Percentiles rank a stretch among this genome's conserved stretches.
Conservation (phyloP, 805 yeast genomes). For the Priceomyces medius region DNA sequence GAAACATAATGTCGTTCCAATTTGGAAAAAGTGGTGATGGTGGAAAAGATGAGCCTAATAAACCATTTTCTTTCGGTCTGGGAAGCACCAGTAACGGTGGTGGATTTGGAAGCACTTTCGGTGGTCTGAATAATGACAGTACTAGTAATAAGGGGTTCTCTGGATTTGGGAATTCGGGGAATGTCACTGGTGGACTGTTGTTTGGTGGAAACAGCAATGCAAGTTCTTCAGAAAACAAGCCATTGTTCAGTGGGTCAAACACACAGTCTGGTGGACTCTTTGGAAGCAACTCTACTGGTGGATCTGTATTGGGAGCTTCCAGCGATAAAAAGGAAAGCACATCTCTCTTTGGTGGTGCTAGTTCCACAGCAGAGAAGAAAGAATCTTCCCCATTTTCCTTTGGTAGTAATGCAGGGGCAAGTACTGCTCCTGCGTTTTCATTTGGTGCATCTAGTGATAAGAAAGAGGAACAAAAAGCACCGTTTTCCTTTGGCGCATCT, state of each 20-base stretch:
- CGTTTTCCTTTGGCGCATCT: slow-evolving; percentile 10
- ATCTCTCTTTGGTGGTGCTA: slow-evolving; percentile 6
- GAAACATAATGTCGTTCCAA: slow-evolving; percentile 7
- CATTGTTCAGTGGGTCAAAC: slow-evolving; percentile 8
- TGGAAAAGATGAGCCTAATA: slow-evolving; percentile 2
- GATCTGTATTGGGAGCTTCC: slow-evolving; percentile 7
- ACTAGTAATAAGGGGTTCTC: slow-evolving; percentile 5
- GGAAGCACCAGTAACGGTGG: not conserved
- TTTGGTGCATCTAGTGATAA: slow-evolving; percentile 12
- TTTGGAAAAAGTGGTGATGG: slow-evolving; percentile 5
- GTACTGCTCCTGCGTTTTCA: slow-evolving; percentile 13
- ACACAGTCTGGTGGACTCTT: slow-evolving; percentile 5
- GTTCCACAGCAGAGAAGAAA: slow-evolving; percentile 10
- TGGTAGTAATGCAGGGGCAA: slow-evolving; percentile 12
- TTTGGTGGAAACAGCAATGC: slow-evolving; percentile 3
- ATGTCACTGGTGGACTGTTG: slow-evolving; percentile 9
- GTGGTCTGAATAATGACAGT: slow-evolving; percentile 2
- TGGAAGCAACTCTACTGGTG: slow-evolving; percentile 5
- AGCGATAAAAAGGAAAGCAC: slow-evolving; percentile 4
- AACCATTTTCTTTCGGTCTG: slow-evolving; percentile 4
- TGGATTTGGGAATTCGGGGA: slow-evolving; percentile 3
- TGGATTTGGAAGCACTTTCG: slow-evolving; percentile 5
- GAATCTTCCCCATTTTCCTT: slow-evolving; percentile 6
- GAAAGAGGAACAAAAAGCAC: slow-evolving; percentile 12
- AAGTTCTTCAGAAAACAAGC: slow-evolving; percentile 5